Evolutionary conservation across 2,329 filamentous ascomycete species (phyloP).

Genomic region (Aspergillus floridensis): DNA sequence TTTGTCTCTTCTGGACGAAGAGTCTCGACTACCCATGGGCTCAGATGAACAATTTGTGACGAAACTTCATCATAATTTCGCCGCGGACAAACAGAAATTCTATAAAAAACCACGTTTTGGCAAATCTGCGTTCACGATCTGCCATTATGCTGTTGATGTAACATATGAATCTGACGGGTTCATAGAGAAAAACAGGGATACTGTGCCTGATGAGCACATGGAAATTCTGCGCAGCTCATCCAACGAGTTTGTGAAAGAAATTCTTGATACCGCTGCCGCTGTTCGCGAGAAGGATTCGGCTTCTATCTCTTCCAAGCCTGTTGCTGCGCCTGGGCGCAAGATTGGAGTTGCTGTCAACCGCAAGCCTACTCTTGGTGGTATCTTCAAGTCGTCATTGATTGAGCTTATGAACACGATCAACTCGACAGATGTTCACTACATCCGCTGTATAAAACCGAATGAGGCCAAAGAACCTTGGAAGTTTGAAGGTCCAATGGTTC

Average conservation of each 20-base stretch:
- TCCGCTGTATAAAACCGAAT: slow-evolving; percentile 98
- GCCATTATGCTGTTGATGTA: slow-evolving; percentile 96
- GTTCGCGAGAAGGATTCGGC: slow-evolving; percentile 84
- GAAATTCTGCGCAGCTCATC: slow-evolving; percentile 80
- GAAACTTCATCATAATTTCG: slow-evolving; percentile 93
- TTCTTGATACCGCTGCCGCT: slow-evolving; percentile 78
- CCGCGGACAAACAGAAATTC: slow-evolving; percentile 85
- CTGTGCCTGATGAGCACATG: slow-evolving; percentile 97
- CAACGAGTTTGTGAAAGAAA: slow-evolving; percentile 79
- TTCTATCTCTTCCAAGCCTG: slow-evolving; percentile 68
- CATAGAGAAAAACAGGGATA: slow-evolving; percentile 99
- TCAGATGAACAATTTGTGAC: slow-evolving; percentile 95
- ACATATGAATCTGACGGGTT: slow-evolving; percentile 99
- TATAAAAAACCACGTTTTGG: slow-evolving; percentile 99
- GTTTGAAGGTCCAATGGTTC: slow-evolving; percentile 97
- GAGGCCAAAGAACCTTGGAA: slow-evolving; percentile 96
- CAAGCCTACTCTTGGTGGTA: slow-evolving; percentile 95
- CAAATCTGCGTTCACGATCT: slow-evolving; percentile 95
- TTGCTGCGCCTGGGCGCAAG: slow-evolving; percentile 70
- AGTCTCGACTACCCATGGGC: slow-evolving; percentile 94
- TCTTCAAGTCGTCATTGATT: slow-evolving; percentile 97
- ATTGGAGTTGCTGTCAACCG: slow-evolving; percentile 89
- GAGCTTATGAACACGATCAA: slow-evolving; percentile 98
- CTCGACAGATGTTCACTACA: slow-evolving; percentile 97
- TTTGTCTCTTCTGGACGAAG: slow-evolving; percentile 87